phyloP scores from a whole-genome alignment of 257 asterid species.

The Solanum rostratum region DNA sequence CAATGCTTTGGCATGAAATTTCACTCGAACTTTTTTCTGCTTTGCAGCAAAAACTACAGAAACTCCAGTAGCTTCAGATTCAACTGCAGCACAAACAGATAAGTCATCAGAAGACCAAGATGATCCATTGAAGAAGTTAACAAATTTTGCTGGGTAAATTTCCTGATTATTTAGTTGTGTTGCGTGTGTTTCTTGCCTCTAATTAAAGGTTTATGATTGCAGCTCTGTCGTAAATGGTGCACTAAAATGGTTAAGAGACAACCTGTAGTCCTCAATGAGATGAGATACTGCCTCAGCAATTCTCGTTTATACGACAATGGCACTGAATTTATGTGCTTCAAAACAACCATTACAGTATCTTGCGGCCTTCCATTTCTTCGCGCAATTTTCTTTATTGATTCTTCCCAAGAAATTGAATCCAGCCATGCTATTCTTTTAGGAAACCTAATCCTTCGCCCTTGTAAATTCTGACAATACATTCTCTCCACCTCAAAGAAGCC shows the following conservation, averaged over 20 bases:
- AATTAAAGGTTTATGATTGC: neutral
- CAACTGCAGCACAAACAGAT: constrained; percentile 26
- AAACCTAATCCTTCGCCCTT: neutral
- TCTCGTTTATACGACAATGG: neutral
- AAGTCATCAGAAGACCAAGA: constrained; percentile 39
- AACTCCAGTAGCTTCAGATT: constrained; percentile 27
- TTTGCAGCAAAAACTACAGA: constrained; percentile 41
- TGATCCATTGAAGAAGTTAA: constrained; percentile 61
- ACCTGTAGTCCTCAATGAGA: neutral
- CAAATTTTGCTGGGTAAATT: constrained; percentile 78
- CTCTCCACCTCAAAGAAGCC: neutral
- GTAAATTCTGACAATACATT: neutral
- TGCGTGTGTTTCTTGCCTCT: neutral
- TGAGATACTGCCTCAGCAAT: neutral
- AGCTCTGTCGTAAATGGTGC: constrained; percentile 8
- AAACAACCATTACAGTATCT: neutral
- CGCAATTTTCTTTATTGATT: neutral
- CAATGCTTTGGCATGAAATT: neutral
- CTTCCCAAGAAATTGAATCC: neutral
- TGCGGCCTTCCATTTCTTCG: neutral
- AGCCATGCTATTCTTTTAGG: neutral
- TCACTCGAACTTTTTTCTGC: neutral
- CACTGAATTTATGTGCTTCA: neutral
- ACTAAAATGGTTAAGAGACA: neutral
- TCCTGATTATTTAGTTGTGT: neutral